Conservation (phyloP, 352 stramenopile genomes). For the Lagenidium giganteum region DNA sequence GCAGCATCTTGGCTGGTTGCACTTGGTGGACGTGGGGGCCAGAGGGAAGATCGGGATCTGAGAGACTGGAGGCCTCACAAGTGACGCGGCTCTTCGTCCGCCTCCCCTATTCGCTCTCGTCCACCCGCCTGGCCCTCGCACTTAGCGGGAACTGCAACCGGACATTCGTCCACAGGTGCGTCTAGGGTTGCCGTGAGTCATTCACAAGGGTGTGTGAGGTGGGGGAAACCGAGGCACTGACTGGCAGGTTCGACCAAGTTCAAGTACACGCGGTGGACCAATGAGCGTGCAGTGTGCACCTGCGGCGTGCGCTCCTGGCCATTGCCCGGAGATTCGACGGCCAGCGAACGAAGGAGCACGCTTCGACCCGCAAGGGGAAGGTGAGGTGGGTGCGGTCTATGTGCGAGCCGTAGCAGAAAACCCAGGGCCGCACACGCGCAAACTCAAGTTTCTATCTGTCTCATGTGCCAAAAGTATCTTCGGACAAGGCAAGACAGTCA, state of each 20-base stretch:
- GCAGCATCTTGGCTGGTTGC: slow-evolving; percentile 45
- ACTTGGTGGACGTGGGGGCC: slow-evolving; percentile 10
- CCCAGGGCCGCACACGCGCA: slow-evolving; percentile 15
- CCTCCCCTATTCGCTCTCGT: slow-evolving; percentile 21
- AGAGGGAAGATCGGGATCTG: slow-evolving; percentile 23
- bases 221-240: slow-evolving; percentile 6
- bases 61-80: slow-evolving; percentile 1
- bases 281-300: slow-evolving; percentile 7
- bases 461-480: slow-evolving; percentile 6
- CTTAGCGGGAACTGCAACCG: slow-evolving; percentile 20
- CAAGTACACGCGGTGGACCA: slow-evolving; percentile 13
- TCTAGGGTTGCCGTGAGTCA: slow-evolving; percentile 8
- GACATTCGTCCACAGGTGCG: slow-evolving; percentile 22
- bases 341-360: slow-evolving; percentile 3
- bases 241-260: slow-evolving; percentile 17
- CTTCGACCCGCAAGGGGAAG: too few species aligned
- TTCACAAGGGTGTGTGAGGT: slow-evolving; percentile 9
- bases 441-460: slow-evolving; percentile 22
- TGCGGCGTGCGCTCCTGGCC: background rate
- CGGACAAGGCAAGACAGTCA: background rate
- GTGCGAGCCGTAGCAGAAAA: too few species aligned
- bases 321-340: slow-evolving; percentile 12
- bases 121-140: slow-evolving; percentile 15
- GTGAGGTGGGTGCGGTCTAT: slow-evolving; percentile 22
- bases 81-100: slow-evolving; percentile 17